Evolutionary conservation across 108 stramenopile species (phyloP).

Genomic region (Conticribra guillardii): DNA sequence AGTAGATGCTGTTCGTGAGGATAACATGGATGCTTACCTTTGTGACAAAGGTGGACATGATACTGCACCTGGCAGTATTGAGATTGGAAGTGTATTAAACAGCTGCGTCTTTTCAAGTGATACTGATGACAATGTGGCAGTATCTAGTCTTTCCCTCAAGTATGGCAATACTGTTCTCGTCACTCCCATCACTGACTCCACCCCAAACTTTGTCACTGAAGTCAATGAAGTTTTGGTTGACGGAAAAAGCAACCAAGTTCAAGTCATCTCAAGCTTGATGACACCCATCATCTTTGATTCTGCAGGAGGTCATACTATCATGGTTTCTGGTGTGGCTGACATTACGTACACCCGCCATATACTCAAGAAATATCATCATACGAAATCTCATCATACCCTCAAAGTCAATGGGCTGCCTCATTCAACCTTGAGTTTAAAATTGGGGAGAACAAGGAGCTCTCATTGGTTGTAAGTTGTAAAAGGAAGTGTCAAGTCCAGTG

Average conservation of each 20-base stretch:
- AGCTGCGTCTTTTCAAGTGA: not conserved
- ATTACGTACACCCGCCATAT: not conserved
- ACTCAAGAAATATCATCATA: too few species aligned
- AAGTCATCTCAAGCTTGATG: not conserved
- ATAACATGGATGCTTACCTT: not conserved
- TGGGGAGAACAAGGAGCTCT: too few species aligned
- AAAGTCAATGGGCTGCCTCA: too few species aligned
- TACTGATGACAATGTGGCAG: not conserved
- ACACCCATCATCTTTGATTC: not conserved
- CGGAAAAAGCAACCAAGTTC: not conserved
- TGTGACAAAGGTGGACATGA: not conserved
- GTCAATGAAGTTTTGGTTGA: not conserved
- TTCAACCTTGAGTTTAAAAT: too few species aligned
- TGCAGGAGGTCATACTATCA: not conserved
- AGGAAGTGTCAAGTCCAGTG: too few species aligned
- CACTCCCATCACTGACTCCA: not conserved
- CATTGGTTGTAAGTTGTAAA: too few species aligned
- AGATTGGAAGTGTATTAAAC: not conserved
- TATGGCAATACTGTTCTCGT: not conserved
- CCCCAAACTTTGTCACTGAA: not conserved
- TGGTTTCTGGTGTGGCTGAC: not conserved
- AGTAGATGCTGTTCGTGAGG: not conserved
- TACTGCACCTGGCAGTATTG: not conserved
- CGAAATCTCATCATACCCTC: too few species aligned
- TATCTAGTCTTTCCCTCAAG: not conserved